phyloP scores from a whole-genome alignment of 2,329 filamentous ascomycete species.

The Cadophora gregata region DNA sequence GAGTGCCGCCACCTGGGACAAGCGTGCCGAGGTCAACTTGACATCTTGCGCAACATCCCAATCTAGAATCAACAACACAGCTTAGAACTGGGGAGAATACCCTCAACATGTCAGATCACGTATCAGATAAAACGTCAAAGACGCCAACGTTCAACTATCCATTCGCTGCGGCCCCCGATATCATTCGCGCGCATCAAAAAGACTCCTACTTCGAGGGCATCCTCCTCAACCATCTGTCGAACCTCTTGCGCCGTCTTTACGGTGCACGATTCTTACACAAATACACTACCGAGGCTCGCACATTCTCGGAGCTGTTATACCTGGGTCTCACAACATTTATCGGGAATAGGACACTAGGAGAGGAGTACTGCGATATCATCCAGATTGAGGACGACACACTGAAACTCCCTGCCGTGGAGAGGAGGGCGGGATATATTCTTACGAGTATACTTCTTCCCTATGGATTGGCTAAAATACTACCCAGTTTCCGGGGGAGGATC shows the following conservation, averaged over 20 bases:
- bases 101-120: no score
- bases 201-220: slow-evolving; percentile 89
- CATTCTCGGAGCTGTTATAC: slow-evolving; percentile 84
- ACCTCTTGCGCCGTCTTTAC: slow-evolving; percentile 80
- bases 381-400: slow-evolving; percentile 75
- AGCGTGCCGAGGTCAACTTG: slow-evolving; percentile 1
- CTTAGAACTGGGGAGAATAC: no score
- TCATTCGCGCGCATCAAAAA: slow-evolving; percentile 96
- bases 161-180: no score
- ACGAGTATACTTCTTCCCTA: slow-evolving; percentile 76
- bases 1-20: no score
- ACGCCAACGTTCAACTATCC: no score
- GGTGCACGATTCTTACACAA: slow-evolving; percentile 88
- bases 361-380: slow-evolving; percentile 97
- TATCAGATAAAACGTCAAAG: no score
- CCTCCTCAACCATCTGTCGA: slow-evolving; percentile 78
- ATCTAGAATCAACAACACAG: no score
- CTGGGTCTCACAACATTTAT: slow-evolving; percentile 87
- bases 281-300: slow-evolving; percentile 78
- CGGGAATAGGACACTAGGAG: slow-evolving; percentile 91
- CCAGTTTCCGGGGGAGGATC: slow-evolving; percentile 64
- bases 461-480: slow-evolving; percentile 65
- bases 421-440: slow-evolving; percentile 63
- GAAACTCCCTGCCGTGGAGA: slow-evolving; percentile 50
- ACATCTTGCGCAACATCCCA: no score